Conservation (phyloP, 2,329 filamentous ascomycete genomes). For the Calonectria fujianensis region DNA sequence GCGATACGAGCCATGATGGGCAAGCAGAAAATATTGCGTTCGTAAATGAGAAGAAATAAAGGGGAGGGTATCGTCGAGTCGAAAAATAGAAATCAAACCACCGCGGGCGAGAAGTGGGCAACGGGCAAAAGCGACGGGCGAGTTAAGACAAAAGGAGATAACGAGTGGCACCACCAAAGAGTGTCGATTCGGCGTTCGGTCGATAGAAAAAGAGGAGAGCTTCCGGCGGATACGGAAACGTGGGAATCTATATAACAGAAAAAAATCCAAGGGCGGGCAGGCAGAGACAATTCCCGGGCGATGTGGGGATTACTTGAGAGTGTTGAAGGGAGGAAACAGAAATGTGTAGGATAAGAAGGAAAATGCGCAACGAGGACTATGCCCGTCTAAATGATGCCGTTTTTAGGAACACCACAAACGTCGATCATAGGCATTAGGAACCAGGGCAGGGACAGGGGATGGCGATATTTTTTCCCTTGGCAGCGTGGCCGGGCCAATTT, state of each 20-base stretch:
- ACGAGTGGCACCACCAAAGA: conserved; percentile 8
- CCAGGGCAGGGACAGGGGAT: conserved; percentile 41
- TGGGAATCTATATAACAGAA: conserved; percentile 50
- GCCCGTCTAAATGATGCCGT: conserved; percentile 40
- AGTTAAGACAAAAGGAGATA: conserved; percentile 31
- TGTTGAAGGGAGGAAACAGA: conserved; percentile 35
- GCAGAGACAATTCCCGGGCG: conserved; percentile 49
- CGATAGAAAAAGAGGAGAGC: conserved; percentile 40
- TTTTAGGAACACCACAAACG: conserved; percentile 49
- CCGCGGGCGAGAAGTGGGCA: neutral
- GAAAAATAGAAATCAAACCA: conserved; percentile 15
- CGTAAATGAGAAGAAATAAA: neutral
- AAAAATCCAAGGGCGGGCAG: conserved; percentile 48
- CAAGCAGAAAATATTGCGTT: conserved; percentile 16
- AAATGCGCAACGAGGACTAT: conserved; percentile 25
- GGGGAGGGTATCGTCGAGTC: conserved; percentile 20
- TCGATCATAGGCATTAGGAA: conserved; percentile 41
- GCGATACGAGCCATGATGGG: conserved; percentile 46
- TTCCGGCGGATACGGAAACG: conserved; percentile 43
- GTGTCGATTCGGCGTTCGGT: conserved; percentile 36
- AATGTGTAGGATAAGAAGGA: conserved; percentile 14
- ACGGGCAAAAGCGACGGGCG: conserved; percentile 22
- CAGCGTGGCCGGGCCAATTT: conserved; percentile 21
- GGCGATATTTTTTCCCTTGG: conserved; percentile 30
- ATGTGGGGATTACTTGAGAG: conserved; percentile 47